Evolutionary conservation across 495 filamentous ascomycete species (phyloP).

Genomic region (Neurospora tetrasperma): DNA sequence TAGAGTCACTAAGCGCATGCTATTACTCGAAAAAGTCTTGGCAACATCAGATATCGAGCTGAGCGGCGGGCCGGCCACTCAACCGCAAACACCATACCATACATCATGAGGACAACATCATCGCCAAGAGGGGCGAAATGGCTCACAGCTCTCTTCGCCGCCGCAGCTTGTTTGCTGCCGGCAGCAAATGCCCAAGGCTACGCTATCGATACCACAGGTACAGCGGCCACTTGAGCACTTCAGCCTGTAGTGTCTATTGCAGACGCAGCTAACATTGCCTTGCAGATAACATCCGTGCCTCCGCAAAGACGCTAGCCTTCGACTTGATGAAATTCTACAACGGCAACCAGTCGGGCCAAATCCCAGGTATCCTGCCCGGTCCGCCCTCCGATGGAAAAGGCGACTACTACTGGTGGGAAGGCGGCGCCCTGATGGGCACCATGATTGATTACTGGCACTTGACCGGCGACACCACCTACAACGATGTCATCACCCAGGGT

Average conservation of each 20-base stretch:
- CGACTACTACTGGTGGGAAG: slow-evolving; percentile 51
- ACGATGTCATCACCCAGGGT: slow-evolving; percentile 45
- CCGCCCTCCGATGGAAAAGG: slow-evolving; percentile 36
- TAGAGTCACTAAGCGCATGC: not conserved
- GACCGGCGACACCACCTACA: slow-evolving; percentile 58
- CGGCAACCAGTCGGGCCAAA: slow-evolving; percentile 49
- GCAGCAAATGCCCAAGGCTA: slow-evolving; percentile 14
- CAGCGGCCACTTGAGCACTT: not conserved
- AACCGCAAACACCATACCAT: not conserved
- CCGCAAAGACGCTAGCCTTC: slow-evolving; percentile 51
- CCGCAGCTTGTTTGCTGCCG: slow-evolving; percentile 8
- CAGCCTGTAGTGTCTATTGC: too few relatives aligned
- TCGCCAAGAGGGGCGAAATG: slow-evolving; percentile 7
- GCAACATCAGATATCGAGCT: not conserved
- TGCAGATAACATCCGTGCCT: slow-evolving; percentile 49
- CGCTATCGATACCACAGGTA: slow-evolving; percentile 19
- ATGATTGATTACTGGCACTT: slow-evolving; percentile 64
- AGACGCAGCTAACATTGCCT: slow-evolving; percentile 5
- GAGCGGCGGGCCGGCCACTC: not conserved
- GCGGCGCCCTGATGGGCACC: slow-evolving; percentile 41
- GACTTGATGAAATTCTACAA: slow-evolving; percentile 58
- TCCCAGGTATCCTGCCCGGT: slow-evolving; percentile 54
- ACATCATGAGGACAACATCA: slow-evolving; percentile 1
- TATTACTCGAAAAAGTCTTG: not conserved
- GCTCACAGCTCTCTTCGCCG: slow-evolving; percentile 13